Evolutionary conservation across 768 basidiomycete species (phyloP).

Genomic region (Leccinellum luteum): DNA sequence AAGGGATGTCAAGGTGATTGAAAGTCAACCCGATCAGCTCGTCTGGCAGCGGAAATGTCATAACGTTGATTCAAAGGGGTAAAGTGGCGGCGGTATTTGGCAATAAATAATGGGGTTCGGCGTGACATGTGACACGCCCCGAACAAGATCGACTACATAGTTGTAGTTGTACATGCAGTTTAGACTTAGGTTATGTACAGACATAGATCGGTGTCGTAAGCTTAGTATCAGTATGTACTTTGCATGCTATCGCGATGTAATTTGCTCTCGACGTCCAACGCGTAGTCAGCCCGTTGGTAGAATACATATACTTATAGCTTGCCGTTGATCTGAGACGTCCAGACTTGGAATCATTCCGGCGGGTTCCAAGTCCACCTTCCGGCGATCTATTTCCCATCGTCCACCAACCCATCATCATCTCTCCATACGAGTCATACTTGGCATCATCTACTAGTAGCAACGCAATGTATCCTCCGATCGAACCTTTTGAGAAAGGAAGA

Average conservation of each 20-base stretch:
- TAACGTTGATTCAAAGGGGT: background rate
- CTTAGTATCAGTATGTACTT: too few relatives aligned
- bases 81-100: background rate
- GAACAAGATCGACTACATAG: too few relatives aligned
- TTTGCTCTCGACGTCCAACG: background rate
- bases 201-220: too few relatives aligned
- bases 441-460: constrained; percentile 5
- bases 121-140: background rate
- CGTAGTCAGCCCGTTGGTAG: background rate
- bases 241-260: too few relatives aligned
- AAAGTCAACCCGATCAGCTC: constrained; percentile 29
- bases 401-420: constrained; percentile 16
- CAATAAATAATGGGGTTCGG: background rate
- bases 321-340: constrained; percentile 5
- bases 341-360: constrained; percentile 8
- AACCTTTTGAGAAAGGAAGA: constrained; percentile 61
- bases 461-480: constrained; percentile 63
- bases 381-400: constrained; percentile 11
- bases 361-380: background rate
- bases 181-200: too few relatives aligned
- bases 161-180: too few relatives aligned
- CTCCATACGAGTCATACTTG: background rate
- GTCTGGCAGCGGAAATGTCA: constrained; percentile 28
- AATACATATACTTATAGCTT: background rate
- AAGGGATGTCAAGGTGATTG: constrained; percentile 27